These are phyloP conservation scores for Mollisiaceae sp. DNA, from an alignment of 2,329 filamentous ascomycete species.

Conservation along the genomic window DNA sequence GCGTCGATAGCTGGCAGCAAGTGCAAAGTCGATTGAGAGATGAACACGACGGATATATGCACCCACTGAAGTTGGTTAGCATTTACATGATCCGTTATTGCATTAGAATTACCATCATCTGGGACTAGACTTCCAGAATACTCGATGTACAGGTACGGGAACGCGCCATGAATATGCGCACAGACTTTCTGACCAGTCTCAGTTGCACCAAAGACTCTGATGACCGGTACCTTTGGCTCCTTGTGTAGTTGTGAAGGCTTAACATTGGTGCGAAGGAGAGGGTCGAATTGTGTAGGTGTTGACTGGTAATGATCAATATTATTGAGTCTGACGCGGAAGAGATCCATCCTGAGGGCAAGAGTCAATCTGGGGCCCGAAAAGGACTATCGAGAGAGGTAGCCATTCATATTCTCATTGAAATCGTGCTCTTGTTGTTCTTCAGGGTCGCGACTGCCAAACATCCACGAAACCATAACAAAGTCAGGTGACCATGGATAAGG, in stretches of 20 bases:
- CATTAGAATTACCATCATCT: slow-evolving; percentile 64
- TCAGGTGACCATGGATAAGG: neutral
- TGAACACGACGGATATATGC: slow-evolving; percentile 80
- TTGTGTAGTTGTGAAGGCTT: slow-evolving; percentile 62
- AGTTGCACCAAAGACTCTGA: slow-evolving; percentile 90
- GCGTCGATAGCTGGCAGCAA: slow-evolving; percentile 83
- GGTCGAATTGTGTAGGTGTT: slow-evolving; percentile 78
- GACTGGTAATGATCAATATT: slow-evolving; percentile 96
- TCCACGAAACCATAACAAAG: neutral
- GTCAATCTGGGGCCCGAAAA: slow-evolving; percentile 16
- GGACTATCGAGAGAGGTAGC: slow-evolving; percentile 10
- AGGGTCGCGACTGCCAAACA: neutral
- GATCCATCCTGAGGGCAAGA: slow-evolving; percentile 57
- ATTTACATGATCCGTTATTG: neutral
- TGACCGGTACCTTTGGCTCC: slow-evolving; percentile 78
- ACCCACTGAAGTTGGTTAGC: slow-evolving; percentile 59
- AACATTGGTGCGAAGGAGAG: slow-evolving; percentile 71
- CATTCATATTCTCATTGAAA: slow-evolving; percentile 11
- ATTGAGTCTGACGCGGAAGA: slow-evolving; percentile 90
- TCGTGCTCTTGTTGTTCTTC: slow-evolving; percentile 9
- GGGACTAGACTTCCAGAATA: slow-evolving; percentile 73
- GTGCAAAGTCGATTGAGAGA: slow-evolving; percentile 86
- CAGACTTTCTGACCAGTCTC: slow-evolving; percentile 96
- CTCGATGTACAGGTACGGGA: slow-evolving; percentile 94
- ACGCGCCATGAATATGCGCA: slow-evolving; percentile 92